These are phyloP conservation scores for Silene latifolia DNA, from an alignment of 148 eudicot genomes.

Conservation along the genomic window DNA sequence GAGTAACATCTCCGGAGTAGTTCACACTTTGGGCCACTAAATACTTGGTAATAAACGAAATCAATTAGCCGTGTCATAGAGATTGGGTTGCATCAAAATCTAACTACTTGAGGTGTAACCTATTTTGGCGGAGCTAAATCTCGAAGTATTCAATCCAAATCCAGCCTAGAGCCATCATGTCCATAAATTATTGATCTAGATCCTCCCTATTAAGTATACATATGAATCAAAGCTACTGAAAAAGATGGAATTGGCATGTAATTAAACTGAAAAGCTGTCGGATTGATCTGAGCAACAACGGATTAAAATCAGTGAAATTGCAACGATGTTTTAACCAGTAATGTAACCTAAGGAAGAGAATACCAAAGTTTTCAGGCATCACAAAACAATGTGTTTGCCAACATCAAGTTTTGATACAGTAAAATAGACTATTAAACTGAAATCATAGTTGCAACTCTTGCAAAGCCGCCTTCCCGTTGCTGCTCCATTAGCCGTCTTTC, in stretches of 20 bases:
- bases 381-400: slow-evolving; percentile 9
- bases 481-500: slow-evolving; percentile 5
- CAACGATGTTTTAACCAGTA: not conserved
- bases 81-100: too few species aligned
- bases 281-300: not conserved
- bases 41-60: too few species aligned
- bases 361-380: slow-evolving; percentile 1
- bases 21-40: too few species aligned
- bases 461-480: slow-evolving; percentile 11
- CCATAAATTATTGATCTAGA: too few species aligned
- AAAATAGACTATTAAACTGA: not conserved
- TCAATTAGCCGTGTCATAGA: too few species aligned
- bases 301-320: not conserved
- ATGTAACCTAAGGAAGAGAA: not conserved
- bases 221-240: not conserved
- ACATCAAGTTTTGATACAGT: not conserved
- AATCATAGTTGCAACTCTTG: not conserved
- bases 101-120: too few species aligned
- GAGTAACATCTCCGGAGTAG: too few species aligned
- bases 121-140: too few species aligned
- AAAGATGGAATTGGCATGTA: not conserved
- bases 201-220: too few species aligned
- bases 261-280: not conserved
- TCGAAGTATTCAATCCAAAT: too few species aligned
- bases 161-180: too few species aligned